A percentile compares a stretch with the other conserved stretches of the same genome.
These are phyloP conservation scores for Cladorrhinum sp. DNA, from an alignment of 2,329 filamentous ascomycete species.

Conservation along the genomic window DNA sequence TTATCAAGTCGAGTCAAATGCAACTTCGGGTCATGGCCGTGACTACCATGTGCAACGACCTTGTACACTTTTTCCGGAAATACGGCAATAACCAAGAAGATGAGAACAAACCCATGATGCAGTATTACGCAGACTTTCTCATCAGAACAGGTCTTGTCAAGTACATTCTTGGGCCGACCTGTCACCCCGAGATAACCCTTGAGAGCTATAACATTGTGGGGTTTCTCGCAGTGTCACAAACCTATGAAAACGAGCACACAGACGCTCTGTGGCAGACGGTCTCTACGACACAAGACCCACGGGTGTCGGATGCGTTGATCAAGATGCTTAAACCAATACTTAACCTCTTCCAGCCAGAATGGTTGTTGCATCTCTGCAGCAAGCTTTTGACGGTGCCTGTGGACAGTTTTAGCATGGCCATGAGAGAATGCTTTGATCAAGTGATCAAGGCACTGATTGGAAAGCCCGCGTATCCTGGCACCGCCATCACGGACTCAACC, in stretches of 20 bases:
- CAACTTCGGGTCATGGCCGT: conserved; percentile 80
- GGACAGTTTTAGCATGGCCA: conserved; percentile 57
- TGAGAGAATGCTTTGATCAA: conserved; percentile 59
- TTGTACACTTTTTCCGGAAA: conserved; percentile 64
- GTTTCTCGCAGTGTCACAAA: conserved; percentile 76
- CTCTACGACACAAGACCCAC: conserved; percentile 74
- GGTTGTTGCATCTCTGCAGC: conserved; percentile 63
- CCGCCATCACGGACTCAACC: conserved; percentile 35
- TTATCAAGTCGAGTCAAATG: conserved; percentile 84
- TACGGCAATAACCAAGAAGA: conserved; percentile 47
- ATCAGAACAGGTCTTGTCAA: conserved; percentile 69
- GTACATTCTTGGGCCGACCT: conserved; percentile 86
- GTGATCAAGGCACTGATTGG: conserved; percentile 50
- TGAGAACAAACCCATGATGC: conserved; percentile 49
- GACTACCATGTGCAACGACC: conserved; percentile 65
- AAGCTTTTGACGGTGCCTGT: conserved; percentile 67
- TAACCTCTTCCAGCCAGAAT: conserved; percentile 45
- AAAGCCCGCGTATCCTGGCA: conserved; percentile 40
- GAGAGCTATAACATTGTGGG: conserved; percentile 81
- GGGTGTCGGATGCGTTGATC: conserved; percentile 77
- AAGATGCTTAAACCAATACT: conserved; percentile 56
- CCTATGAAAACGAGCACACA: conserved; percentile 68
- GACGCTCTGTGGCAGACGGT: conserved; percentile 84
- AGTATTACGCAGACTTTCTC: conserved; percentile 67
- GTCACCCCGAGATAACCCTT: conserved; percentile 83